Percentiles rank a stretch among this genome's conserved stretches.
These are phyloP conservation scores for Pterulicium gracile DNA, from an alignment of 1,284 basidiomycete genomes.

Conservation along the genomic window DNA sequence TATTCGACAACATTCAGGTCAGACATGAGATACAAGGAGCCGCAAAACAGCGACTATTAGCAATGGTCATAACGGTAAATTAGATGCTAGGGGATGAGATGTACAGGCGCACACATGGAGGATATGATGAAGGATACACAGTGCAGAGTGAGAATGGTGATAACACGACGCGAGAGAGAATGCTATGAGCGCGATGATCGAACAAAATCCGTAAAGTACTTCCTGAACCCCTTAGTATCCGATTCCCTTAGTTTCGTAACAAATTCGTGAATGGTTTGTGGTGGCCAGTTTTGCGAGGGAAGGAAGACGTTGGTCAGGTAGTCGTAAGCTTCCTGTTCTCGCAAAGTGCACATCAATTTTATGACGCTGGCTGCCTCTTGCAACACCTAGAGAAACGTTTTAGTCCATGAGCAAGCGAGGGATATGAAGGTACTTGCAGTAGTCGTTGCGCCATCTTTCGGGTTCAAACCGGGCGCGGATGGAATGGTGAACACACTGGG, in stretches of 20 bases:
- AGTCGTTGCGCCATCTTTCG: slow-evolving; percentile 79
- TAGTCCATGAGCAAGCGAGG: neutral
- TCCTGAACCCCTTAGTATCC: slow-evolving; percentile 78
- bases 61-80: too few relatives aligned
- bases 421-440: slow-evolving; percentile 40
- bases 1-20: too few relatives aligned
- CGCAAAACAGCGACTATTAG: too few relatives aligned
- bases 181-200: slow-evolving; percentile 50
- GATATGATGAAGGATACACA: too few relatives aligned
- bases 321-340: slow-evolving; percentile 78
- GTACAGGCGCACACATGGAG: too few relatives aligned
- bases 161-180: too few relatives aligned
- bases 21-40: too few relatives aligned
- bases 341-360: slow-evolving; percentile 66
- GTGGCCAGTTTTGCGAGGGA: slow-evolving; percentile 83
- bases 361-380: slow-evolving; percentile 82
- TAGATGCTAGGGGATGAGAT: too few relatives aligned
- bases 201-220: slow-evolving; percentile 83
- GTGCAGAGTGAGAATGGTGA: too few relatives aligned
- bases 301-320: slow-evolving; percentile 78
- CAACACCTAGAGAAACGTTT: slow-evolving; percentile 48
- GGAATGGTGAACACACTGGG: slow-evolving; percentile 81
- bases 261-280: slow-evolving; percentile 71
- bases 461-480: slow-evolving; percentile 72
- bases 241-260: slow-evolving; percentile 67